Conservation (phyloP, 768 basidiomycete species). For the Lanmaoa rubissima region DNA sequence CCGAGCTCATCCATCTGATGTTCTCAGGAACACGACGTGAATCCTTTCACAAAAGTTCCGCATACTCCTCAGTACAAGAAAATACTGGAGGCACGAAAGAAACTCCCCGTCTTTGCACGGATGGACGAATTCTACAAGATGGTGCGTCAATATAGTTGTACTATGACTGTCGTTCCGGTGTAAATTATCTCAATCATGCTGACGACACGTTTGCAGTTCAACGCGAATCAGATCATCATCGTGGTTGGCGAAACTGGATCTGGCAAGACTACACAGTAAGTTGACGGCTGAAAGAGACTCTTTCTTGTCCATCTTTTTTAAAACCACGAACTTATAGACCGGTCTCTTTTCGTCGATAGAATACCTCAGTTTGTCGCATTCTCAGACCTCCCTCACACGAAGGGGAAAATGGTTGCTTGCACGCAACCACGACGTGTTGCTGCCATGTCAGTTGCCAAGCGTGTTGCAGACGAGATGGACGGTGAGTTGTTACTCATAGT, state of each 20-base stretch:
- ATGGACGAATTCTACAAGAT: conserved; percentile 92
- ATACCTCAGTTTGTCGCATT: conserved; percentile 97
- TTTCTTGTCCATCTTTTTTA: conserved; percentile 19
- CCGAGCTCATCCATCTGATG: neutral
- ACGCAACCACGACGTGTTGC: conserved; percentile 96
- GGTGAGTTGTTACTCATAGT: conserved; percentile 49
- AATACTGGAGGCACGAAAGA: conserved; percentile 81
- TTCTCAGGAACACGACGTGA: conserved; percentile 68
- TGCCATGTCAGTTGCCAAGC: conserved; percentile 97
- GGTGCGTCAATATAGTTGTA: conserved; percentile 48
- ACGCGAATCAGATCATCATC: conserved; percentile 71
- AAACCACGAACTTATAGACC: conserved; percentile 27
- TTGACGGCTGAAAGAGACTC: conserved; percentile 19
- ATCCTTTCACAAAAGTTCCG: conserved; percentile 85
- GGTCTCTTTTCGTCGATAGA: conserved; percentile 44
- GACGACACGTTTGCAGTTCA: conserved; percentile 22
- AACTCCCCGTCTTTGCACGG: conserved; percentile 87
- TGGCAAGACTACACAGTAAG: conserved; percentile 94
- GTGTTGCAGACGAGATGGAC: conserved; percentile 99
- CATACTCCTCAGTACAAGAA: conserved; percentile 79
- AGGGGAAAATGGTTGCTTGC: conserved; percentile 90
- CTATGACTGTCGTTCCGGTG: neutral
- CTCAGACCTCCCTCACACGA: conserved; percentile 88
- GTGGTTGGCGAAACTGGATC: conserved; percentile 95
- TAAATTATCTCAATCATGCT: neutral